Evolutionary conservation across 2,329 filamentous ascomycete species (phyloP), one percentile per base, ranked within the genome.

Genomic region (Phialophora macrospora): DNA sequence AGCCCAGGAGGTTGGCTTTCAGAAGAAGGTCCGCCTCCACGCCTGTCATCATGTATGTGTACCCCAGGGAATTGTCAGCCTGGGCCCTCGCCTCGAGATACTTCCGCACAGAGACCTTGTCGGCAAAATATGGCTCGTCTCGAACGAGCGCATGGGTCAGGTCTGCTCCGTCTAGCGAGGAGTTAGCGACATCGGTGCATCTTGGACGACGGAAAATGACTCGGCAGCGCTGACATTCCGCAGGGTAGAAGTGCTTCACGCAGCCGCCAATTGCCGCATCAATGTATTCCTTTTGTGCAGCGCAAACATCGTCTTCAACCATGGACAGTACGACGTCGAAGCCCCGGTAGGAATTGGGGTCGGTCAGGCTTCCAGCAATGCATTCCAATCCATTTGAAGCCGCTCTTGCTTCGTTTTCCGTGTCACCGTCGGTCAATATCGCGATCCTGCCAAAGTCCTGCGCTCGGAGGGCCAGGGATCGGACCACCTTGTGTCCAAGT

Each of bases 181-280:
- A 17, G 41, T 62, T 22, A 62, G 60, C n/a, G 22, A n/a, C 5
- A 51, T 12, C 46, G n/a, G 4, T 8, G 49, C 9, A 46, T 5
- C 9, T 8, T n/a, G 14, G 30, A 34, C 24, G 22, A n/a, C 20
- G 14, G 22, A 11, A 3, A 54, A 17, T n/a, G 59, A 26, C 11
- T 17, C 26, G 20, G 34, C 8, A 48, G 22, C 11, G 49, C 59
- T 57, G 17, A 57, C 60, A 56, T 24, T 62, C 60, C 12, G 60
- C 32, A 32, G 52, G 49, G 56, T 56, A 55, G 14, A 62, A 57
- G 49, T 62, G 60, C 41, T 57, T 62, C 17, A 62, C 60, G 22
- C 60, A 52, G 22, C 38, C 60, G n/a, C 34, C 52, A 41, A 56
- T 55, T n/a, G 60, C 60, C 22, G 60, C 51, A 32, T 62, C 60